phyloP scores from a whole-genome alignment of 768 basidiomycete genomes.

The Panellus pusillus region DNA sequence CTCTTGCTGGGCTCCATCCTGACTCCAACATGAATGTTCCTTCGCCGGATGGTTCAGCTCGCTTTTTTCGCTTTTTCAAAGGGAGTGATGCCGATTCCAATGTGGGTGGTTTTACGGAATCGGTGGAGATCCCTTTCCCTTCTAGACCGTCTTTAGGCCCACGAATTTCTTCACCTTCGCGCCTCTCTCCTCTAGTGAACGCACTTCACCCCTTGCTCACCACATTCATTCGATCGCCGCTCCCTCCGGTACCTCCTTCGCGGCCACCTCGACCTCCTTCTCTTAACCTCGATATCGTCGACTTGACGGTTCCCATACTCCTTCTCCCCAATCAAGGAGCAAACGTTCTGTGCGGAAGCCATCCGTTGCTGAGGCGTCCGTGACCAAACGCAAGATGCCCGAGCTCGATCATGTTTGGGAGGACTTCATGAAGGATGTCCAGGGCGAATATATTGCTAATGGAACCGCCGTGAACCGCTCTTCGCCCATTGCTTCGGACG shows the following conservation, averaged over 20 bases:
- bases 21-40: constrained; percentile 7
- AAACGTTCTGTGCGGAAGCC: constrained; percentile 1
- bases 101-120: neutral
- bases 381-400: constrained; percentile 11
- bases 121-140: neutral
- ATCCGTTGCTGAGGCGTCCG: constrained; percentile 6
- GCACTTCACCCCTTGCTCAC: neutral
- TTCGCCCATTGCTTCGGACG: neutral
- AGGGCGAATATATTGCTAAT: constrained; percentile 13
- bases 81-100: constrained; percentile 1
- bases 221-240: constrained; percentile 10
- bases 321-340: neutral
- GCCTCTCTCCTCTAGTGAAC: constrained; percentile 23
- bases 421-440: constrained; percentile 28
- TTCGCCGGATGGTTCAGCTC: constrained; percentile 2
- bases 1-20: neutral
- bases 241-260: constrained; percentile 21
- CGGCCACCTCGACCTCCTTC: constrained; percentile 34
- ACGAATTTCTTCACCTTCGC: constrained; percentile 17
- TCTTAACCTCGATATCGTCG: constrained; percentile 20
- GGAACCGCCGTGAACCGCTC: neutral
- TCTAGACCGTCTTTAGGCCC: constrained; percentile 12
- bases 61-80: constrained; percentile 13
- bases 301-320: neutral
- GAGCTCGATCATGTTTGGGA: constrained; percentile 33